A percentile compares a stretch with the other conserved stretches of the same genome.
phyloP scores from a whole-genome alignment of 2,329 filamentous ascomycete species.

The Verticillium longisporum region DNA sequence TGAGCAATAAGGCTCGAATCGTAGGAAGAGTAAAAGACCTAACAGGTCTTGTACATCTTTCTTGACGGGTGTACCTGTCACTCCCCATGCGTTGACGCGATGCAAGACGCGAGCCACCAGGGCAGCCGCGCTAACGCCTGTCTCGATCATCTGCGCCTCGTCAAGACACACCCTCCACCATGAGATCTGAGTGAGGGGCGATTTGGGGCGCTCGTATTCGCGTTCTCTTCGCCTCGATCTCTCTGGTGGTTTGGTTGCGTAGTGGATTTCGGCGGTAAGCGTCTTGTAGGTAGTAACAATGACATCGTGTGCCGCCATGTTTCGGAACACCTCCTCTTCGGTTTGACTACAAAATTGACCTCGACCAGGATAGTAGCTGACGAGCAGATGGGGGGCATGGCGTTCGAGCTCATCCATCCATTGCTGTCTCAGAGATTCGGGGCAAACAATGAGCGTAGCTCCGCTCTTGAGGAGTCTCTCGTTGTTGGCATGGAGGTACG shows the following conservation, averaged over 20 bases:
- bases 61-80: conserved; percentile 84
- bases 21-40: conserved; percentile 75
- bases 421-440: conserved; percentile 48
- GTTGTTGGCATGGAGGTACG: conserved; percentile 13
- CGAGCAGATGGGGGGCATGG: conserved; percentile 50
- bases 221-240: conserved; percentile 60
- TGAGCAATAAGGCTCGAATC: conserved; percentile 68
- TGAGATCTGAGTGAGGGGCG: conserved; percentile 70
- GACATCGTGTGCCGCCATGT: conserved; percentile 47
- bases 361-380: conserved; percentile 50
- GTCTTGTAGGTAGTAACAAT: conserved; percentile 62
- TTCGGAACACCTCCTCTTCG: conserved; percentile 31
- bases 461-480: conserved; percentile 38
- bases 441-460: conserved; percentile 57
- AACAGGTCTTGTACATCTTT: conserved; percentile 71
- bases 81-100: conserved; percentile 81
- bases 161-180: conserved; percentile 84
- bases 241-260: conserved; percentile 61
- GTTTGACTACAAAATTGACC: conserved; percentile 1
- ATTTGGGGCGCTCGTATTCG: conserved; percentile 59
- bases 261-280: conserved; percentile 75
- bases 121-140: conserved; percentile 76
- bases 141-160: conserved; percentile 91
- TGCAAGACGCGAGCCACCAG: conserved; percentile 74
- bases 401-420: conserved; percentile 54